These are phyloP conservation scores for Cryphonectria japonica DNA, from an alignment of 2,329 filamentous ascomycete genomes.

Conservation along the genomic window DNA sequence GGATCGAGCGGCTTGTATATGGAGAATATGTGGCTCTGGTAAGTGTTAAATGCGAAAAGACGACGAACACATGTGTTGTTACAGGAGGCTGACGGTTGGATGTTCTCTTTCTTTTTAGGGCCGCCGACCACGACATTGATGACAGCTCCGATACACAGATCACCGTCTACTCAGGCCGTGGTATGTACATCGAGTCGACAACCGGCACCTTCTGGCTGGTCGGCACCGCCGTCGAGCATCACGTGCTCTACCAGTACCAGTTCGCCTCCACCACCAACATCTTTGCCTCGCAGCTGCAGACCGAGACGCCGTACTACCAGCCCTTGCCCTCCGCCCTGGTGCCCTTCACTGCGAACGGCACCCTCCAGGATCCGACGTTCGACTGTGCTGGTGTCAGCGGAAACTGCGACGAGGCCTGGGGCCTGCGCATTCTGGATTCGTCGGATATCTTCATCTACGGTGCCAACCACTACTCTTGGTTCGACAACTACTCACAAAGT, in stretches of 20 bases:
- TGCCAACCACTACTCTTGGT: constrained; percentile 70
- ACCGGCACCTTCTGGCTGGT: constrained; percentile 61
- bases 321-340: constrained; percentile 61
- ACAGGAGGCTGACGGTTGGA: background rate
- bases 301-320: constrained; percentile 74
- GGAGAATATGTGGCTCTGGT: constrained; percentile 55
- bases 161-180: constrained; percentile 55
- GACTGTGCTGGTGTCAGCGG: constrained; percentile 41
- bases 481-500: constrained; percentile 57
- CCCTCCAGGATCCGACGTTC: constrained; percentile 58
- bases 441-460: constrained; percentile 63
- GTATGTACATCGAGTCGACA: constrained; percentile 51
- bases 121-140: constrained; percentile 41
- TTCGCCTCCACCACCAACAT: constrained; percentile 63
- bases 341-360: constrained; percentile 53
- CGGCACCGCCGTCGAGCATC: constrained; percentile 68
- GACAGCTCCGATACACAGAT: constrained; percentile 49
- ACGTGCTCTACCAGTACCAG: constrained; percentile 69
- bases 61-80: no score
- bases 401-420: constrained; percentile 64
- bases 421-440: constrained; percentile 62
- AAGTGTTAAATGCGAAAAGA: constrained; percentile 16
- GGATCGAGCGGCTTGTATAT: constrained; percentile 43
- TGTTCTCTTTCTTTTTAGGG: constrained; percentile 26
- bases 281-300: constrained; percentile 67